Conservation (phyloP, 1,284 basidiomycete genomes). For the Tremellales sp. region DNA sequence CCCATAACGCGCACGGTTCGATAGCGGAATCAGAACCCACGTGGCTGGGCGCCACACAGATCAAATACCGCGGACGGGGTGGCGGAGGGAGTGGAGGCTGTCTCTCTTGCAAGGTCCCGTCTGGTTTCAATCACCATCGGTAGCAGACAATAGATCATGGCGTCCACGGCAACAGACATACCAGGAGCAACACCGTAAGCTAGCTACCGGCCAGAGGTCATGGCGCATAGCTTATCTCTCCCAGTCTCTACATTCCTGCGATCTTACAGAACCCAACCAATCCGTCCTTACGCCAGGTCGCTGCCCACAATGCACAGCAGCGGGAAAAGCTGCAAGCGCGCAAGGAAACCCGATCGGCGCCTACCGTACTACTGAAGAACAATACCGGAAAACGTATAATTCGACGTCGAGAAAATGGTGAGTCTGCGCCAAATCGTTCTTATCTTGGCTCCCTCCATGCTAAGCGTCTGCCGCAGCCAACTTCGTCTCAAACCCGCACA, state of each 20-base stretch:
- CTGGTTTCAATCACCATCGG: too few relatives aligned
- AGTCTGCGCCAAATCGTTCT: constrained; percentile 6
- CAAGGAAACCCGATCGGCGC: constrained; percentile 16
- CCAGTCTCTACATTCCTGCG: constrained; percentile 42
- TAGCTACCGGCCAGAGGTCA: neutral
- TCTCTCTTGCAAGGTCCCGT: too few relatives aligned
- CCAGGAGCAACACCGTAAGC: constrained; percentile 6
- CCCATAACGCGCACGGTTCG: too few relatives aligned
- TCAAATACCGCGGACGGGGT: too few relatives aligned
- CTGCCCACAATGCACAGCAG: constrained; percentile 45
- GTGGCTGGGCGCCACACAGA: too few relatives aligned
- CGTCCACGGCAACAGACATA: neutral
- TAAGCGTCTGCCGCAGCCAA: constrained; percentile 22
- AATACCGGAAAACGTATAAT: constrained; percentile 36
- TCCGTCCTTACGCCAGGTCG: constrained; percentile 31
- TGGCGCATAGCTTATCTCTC: neutral
- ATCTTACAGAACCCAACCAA: constrained; percentile 45
- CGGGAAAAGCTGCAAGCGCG: constrained; percentile 37
- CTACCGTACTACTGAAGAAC: constrained; percentile 6
- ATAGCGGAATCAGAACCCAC: too few relatives aligned
- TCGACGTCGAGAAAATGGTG: constrained; percentile 45
- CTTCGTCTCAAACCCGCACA: constrained; percentile 44
- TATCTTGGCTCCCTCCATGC: neutral
- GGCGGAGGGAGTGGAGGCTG: too few relatives aligned
- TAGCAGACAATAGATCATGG: neutral